These are phyloP conservation scores for Fusarium anthophilum DNA, from an alignment of 2,329 filamentous ascomycete species.

Conservation along the genomic window DNA sequence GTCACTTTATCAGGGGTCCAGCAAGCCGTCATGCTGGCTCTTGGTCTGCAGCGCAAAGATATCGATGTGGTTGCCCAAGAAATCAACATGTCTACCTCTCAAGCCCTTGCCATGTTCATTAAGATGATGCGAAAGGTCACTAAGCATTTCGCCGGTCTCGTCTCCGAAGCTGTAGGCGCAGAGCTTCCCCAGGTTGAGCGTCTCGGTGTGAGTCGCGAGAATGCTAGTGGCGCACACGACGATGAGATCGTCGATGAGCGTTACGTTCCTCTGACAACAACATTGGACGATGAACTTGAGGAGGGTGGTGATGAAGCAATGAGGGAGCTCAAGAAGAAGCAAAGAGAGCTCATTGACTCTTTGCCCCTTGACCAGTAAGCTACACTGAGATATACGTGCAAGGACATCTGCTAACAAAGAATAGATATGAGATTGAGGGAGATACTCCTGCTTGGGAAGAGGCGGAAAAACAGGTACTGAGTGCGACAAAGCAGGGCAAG, in stretches of 20 bases:
- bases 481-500: conserved; percentile 63
- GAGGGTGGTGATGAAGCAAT: conserved; percentile 83
- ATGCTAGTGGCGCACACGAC: conserved; percentile 72
- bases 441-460: conserved; percentile 71
- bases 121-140: conserved; percentile 93
- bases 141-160: conserved; percentile 76
- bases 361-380: conserved; percentile 79
- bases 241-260: conserved; percentile 72
- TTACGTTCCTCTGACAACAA: conserved; percentile 75
- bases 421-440: conserved; percentile 72
- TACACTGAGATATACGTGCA: neutral
- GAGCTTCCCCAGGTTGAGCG: conserved; percentile 68
- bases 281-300: conserved; percentile 82
- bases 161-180: conserved; percentile 77
- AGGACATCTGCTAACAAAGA: neutral
- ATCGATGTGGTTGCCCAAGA: conserved; percentile 84
- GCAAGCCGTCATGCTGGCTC: conserved; percentile 85
- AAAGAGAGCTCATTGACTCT: conserved; percentile 88
- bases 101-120: conserved; percentile 95
- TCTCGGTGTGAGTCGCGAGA: conserved; percentile 66
- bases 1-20: conserved; percentile 85
- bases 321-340: conserved; percentile 76
- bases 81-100: conserved; percentile 75
- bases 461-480: conserved; percentile 78
- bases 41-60: conserved; percentile 90